These are phyloP conservation scores for Agroathelia rolfsii DNA, from an alignment of 1,284 basidiomycete species.

Conservation along the genomic window DNA sequence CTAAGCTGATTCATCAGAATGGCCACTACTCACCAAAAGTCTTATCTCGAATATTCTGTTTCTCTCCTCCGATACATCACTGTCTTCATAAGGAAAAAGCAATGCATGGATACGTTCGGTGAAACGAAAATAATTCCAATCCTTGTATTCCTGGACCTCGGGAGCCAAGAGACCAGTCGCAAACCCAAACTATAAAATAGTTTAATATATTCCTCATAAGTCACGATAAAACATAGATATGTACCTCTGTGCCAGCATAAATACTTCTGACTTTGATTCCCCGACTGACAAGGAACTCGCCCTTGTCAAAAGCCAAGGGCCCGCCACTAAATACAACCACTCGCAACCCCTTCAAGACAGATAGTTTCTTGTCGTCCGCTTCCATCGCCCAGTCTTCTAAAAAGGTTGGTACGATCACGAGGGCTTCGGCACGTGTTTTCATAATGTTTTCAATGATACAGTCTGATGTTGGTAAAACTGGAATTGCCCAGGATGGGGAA, in stretches of 20 bases:
- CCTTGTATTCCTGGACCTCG: slow-evolving; percentile 6
- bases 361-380: slow-evolving; percentile 4
- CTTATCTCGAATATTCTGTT: too few relatives aligned
- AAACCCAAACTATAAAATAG: too few relatives aligned
- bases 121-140: slow-evolving; percentile 19
- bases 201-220: too few relatives aligned
- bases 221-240: too few relatives aligned
- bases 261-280: slow-evolving; percentile 13
- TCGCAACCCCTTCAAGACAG: slow-evolving; percentile 8
- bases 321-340: slow-evolving; percentile 16
- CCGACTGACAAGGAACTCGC: slow-evolving; percentile 12
- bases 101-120: slow-evolving; percentile 11
- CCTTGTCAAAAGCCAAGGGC: slow-evolving; percentile 13
- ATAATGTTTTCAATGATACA: slow-evolving; percentile 18
- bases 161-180: slow-evolving; percentile 4
- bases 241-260: slow-evolving; percentile 19
- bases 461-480: slow-evolving; percentile 12
- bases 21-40: too few relatives aligned
- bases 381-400: slow-evolving; percentile 10
- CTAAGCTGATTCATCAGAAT: too few relatives aligned
- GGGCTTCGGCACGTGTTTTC: slow-evolving; percentile 4
- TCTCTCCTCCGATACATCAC: too few relatives aligned
- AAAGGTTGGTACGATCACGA: slow-evolving; percentile 13
- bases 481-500: background rate
- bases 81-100: too few relatives aligned